A percentile compares a stretch with the other conserved stretches of the same genome.
Evolutionary conservation across 2,329 filamentous ascomycete species (phyloP).

Genomic region (Aspergillus japonicus): DNA sequence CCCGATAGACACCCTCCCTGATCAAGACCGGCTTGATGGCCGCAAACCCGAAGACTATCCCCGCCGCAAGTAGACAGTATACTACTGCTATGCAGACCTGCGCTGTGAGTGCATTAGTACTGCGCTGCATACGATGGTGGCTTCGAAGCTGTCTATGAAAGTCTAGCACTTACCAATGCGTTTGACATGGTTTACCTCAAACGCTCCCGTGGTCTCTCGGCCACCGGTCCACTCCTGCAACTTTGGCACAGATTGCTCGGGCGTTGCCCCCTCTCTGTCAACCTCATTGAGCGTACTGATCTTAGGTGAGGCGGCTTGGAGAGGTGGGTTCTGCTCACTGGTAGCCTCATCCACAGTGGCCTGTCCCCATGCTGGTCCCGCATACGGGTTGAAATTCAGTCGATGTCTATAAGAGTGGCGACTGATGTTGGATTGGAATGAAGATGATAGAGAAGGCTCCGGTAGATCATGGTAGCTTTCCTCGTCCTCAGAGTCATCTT

Average conservation of each 20-base stretch:
- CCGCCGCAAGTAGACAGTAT: conserved; percentile 75
- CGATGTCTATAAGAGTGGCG: conserved; percentile 26
- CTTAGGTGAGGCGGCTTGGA: conserved; percentile 22
- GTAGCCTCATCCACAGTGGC: conserved; percentile 27
- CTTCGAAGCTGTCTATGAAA: neutral
- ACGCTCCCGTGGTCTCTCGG: conserved; percentile 43
- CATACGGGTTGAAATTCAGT: conserved; percentile 46
- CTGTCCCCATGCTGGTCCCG: conserved; percentile 39
- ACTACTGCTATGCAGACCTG: conserved; percentile 69
- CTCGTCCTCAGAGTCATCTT: conserved; percentile 27
- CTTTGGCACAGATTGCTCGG: conserved; percentile 15
- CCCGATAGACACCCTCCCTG: conserved; percentile 68
- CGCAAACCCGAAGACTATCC: conserved; percentile 79
- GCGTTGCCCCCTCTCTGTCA: conserved; percentile 8
- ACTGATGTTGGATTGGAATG: conserved; percentile 36
- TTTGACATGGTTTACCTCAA: conserved; percentile 55
- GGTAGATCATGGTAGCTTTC: conserved; percentile 32
- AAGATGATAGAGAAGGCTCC: conserved; percentile 32
- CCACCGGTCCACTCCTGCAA: conserved; percentile 16
- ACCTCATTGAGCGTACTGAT: conserved; percentile 19
- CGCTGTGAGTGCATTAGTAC: conserved; percentile 45
- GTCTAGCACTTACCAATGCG: conserved; percentile 49
- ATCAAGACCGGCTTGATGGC: conserved; percentile 79
- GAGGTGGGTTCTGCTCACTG: conserved; percentile 28
- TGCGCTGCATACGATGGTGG: neutral